Conservation (phyloP, 208 protist genomes). For the Acanthamoeba royreba region DNA sequence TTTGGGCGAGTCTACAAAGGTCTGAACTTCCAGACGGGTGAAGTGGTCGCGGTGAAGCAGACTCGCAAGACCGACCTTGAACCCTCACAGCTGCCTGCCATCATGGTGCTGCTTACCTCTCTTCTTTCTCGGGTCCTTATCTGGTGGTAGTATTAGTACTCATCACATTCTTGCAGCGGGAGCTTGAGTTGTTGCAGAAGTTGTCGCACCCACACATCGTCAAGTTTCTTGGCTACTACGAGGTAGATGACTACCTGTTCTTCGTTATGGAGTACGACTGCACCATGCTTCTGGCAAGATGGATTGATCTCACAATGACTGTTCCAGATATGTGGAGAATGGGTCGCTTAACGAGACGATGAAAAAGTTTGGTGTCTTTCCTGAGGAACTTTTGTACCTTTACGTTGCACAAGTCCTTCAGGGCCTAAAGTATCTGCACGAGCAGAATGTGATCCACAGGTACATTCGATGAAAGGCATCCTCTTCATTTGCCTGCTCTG, state of each 20-base stretch:
- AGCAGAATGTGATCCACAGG: constrained; percentile 84
- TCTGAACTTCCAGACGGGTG: constrained; percentile 73
- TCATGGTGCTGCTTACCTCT: constrained; percentile 43
- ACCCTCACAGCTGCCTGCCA: constrained; percentile 58
- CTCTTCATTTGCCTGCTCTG: not conserved
- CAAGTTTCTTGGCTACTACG: constrained; percentile 80
- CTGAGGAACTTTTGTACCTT: constrained; percentile 79
- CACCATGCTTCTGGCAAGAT: not conserved
- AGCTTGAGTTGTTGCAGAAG: constrained; percentile 77
- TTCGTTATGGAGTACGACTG: constrained; percentile 59
- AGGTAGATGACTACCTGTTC: constrained; percentile 33
- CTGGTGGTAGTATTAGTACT: not conserved
- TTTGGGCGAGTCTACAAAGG: constrained; percentile 78
- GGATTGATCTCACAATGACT: not conserved
- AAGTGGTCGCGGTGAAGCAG: constrained; percentile 80
- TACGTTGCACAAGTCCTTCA: constrained; percentile 87
- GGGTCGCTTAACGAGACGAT: constrained; percentile 84
- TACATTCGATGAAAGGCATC: not conserved
- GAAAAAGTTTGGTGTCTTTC: constrained; percentile 86
- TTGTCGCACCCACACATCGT: constrained; percentile 83
- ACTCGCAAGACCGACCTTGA: constrained; percentile 58
- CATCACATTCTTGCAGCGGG: not conserved
- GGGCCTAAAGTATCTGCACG: constrained; percentile 86
- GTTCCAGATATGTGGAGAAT: constrained; percentile 80
- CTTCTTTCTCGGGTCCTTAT: constrained; percentile 60